These are phyloP conservation scores for Colletotrichum nymphaeae DNA, from an alignment of 2,329 filamentous ascomycete species.

Conservation along the genomic window DNA sequence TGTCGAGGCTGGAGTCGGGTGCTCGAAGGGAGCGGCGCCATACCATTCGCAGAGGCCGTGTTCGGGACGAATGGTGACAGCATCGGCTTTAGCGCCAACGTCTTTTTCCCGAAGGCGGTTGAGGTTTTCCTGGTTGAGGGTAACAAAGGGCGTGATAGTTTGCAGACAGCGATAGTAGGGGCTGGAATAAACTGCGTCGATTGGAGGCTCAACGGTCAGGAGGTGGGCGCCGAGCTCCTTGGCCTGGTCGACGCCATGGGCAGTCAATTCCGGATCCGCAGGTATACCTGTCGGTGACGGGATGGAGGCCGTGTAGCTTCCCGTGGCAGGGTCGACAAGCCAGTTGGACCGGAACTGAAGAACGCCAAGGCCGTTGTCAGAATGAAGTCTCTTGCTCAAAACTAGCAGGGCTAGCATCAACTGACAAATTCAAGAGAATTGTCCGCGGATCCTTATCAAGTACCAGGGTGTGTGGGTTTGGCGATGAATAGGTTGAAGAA, in stretches of 20 bases:
- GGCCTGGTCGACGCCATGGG: slow-evolving; percentile 87
- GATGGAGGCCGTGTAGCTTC: slow-evolving; percentile 79
- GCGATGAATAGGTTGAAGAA: not conserved
- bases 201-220: slow-evolving; percentile 69
- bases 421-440: not conserved
- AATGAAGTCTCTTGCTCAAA: slow-evolving; percentile 8
- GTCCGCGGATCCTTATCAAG: not conserved
- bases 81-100: slow-evolving; percentile 32
- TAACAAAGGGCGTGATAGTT: slow-evolving; percentile 78
- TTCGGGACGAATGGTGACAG: slow-evolving; percentile 63
- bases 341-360: slow-evolving; percentile 88
- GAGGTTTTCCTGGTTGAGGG: slow-evolving; percentile 49
- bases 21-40: slow-evolving; percentile 84
- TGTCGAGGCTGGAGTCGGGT: slow-evolving; percentile 80
- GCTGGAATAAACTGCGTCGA: slow-evolving; percentile 84
- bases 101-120: slow-evolving; percentile 23
- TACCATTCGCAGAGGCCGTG: slow-evolving; percentile 86
- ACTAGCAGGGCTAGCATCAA: slow-evolving; percentile 2
- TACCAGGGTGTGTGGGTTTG: not conserved
- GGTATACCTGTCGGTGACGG: slow-evolving; percentile 88
- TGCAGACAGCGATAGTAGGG: slow-evolving; percentile 91
- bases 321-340: slow-evolving; percentile 84
- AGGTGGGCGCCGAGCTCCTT: slow-evolving; percentile 79
- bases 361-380: slow-evolving; percentile 29
- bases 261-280: slow-evolving; percentile 87